phyloP scores from a whole-genome alignment of 768 basidiomycete species.

The Hygrocybe punicea region DNA sequence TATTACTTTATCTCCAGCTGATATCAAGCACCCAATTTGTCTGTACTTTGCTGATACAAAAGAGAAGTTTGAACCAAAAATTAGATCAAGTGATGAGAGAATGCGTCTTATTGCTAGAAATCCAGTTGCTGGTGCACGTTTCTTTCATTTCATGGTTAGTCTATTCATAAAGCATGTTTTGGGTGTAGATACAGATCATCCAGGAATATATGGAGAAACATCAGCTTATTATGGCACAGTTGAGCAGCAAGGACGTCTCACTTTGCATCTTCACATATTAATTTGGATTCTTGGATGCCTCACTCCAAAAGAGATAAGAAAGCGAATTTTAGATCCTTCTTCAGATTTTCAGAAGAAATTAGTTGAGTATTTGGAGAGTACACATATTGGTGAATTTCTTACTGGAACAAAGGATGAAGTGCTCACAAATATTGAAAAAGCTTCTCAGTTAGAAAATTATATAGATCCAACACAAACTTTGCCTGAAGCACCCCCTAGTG shows the following conservation, averaged over 20 bases:
- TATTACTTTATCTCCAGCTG: not conserved
- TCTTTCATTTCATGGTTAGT: constrained; percentile 24
- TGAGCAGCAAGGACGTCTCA: constrained; percentile 37
- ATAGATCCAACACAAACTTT: constrained; percentile 23
- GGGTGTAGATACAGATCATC: constrained; percentile 14
- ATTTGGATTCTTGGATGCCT: constrained; percentile 33
- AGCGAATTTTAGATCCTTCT: constrained; percentile 19
- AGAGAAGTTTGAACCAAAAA: constrained; percentile 14
- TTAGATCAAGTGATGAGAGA: constrained; percentile 8
- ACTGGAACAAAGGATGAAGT: constrained; percentile 21
- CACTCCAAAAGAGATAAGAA: constrained; percentile 34
- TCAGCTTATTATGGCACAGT: constrained; percentile 32
- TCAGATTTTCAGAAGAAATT: constrained; percentile 24
- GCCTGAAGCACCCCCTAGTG: constrained; percentile 21
- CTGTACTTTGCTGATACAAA: constrained; percentile 27
- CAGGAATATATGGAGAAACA: constrained; percentile 30
- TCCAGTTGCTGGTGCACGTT: constrained; percentile 20
- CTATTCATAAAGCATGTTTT: constrained; percentile 26
- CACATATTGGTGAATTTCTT: constrained; percentile 32
- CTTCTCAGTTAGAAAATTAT: not conserved
- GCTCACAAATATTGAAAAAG: not conserved
- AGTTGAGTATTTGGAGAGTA: constrained; percentile 29
- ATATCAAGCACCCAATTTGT: constrained; percentile 18
- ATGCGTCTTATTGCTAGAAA: constrained; percentile 19
- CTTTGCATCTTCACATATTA: constrained; percentile 39